These are phyloP conservation scores for Calonectria pteridis DNA, from an alignment of 2,329 filamentous ascomycete species.

Conservation along the genomic window DNA sequence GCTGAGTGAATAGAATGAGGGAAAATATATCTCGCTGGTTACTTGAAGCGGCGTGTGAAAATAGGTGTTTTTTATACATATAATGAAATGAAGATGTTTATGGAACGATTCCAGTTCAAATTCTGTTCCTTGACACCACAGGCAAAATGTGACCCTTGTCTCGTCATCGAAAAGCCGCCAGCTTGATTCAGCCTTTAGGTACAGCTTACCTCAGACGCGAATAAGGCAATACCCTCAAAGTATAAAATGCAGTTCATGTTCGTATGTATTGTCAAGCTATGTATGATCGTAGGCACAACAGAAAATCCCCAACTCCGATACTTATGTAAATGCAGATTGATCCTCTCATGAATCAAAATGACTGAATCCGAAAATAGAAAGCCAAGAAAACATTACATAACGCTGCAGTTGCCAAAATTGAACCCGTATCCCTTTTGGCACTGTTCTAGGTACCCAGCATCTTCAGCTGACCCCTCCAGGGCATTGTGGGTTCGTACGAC, in stretches of 20 bases:
- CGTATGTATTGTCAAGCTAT: neutral
- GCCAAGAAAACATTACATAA: constrained; percentile 59
- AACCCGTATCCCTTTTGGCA: constrained; percentile 64
- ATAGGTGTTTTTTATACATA: neutral
- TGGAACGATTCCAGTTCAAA: neutral
- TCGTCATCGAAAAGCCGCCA: neutral
- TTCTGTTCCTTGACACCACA: neutral
- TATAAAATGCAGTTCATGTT: neutral
- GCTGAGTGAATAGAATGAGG: neutral
- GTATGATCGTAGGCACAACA: neutral
- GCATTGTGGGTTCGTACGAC: constrained; percentile 74
- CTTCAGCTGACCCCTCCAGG: constrained; percentile 72
- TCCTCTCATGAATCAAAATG: constrained; percentile 12
- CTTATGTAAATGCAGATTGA: constrained; percentile 12
- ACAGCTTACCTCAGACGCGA: neutral
- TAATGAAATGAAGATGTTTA: neutral
- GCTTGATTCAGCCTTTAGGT: neutral
- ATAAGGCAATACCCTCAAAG: neutral
- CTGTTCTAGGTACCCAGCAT: constrained; percentile 83
- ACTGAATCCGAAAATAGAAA: neutral
- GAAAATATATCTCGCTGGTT: neutral
- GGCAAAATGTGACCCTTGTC: neutral
- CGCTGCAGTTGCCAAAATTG: constrained; percentile 59
- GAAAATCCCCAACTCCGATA: constrained; percentile 18
- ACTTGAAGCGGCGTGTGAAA: neutral